Percentiles rank a stretch among this genome's conserved stretches.
phyloP scores from a whole-genome alignment of 2,329 filamentous ascomycete genomes.

The Hawksworthiomyces lignivorus region DNA sequence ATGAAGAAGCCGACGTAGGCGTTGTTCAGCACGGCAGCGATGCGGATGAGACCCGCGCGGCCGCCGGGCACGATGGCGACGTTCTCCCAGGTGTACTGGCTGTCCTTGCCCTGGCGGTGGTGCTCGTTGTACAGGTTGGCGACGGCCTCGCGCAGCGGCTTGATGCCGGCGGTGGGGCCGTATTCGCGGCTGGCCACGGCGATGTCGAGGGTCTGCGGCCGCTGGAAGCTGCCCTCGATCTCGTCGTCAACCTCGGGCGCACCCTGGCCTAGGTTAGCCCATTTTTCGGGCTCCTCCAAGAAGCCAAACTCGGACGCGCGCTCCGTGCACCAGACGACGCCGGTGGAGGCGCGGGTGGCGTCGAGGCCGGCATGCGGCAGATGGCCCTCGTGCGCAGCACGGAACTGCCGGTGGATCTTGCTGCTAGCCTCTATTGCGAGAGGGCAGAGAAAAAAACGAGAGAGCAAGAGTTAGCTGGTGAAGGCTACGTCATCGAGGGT shows the following conservation, averaged over 20 bases:
- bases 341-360: slow-evolving; percentile 78
- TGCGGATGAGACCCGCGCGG: slow-evolving; percentile 84
- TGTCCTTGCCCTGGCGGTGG: slow-evolving; percentile 78
- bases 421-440: slow-evolving; percentile 71
- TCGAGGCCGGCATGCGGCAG: slow-evolving; percentile 87
- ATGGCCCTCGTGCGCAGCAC: slow-evolving; percentile 83
- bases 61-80: slow-evolving; percentile 94
- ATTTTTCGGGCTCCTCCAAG: slow-evolving; percentile 68
- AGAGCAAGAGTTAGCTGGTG: too few relatives aligned
- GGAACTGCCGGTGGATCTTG: slow-evolving; percentile 82
- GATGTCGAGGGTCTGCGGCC: slow-evolving; percentile 72
- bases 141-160: slow-evolving; percentile 79
- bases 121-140: slow-evolving; percentile 89
- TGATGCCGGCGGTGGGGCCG: slow-evolving; percentile 89
- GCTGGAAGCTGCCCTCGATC: slow-evolving; percentile 79
- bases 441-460: neutral
- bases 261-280: slow-evolving; percentile 93
- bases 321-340: slow-evolving; percentile 89
- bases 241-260: slow-evolving; percentile 91
- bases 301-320: slow-evolving; percentile 85
- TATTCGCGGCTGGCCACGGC: slow-evolving; percentile 78
- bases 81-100: slow-evolving; percentile 95
- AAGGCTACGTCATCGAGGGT: too few relatives aligned
- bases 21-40: slow-evolving; percentile 88
- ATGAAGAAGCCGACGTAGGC: slow-evolving; percentile 92